These are phyloP conservation scores for Fusarium brachygibbosum DNA, from an alignment of 2,329 filamentous ascomycete species.

Conservation along the genomic window DNA sequence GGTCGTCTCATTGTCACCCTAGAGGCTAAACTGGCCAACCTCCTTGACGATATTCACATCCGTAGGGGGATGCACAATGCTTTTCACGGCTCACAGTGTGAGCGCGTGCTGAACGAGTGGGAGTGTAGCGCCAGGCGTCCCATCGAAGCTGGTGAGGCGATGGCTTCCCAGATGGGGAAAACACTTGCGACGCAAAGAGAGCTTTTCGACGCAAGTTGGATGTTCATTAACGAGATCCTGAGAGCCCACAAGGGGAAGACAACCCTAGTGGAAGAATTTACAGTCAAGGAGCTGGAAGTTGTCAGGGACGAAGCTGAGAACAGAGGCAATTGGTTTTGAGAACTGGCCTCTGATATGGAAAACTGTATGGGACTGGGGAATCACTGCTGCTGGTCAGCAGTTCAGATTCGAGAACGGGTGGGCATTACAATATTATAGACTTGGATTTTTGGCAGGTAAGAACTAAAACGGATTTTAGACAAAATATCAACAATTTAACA, in stretches of 20 bases:
- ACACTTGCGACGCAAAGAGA: constrained; percentile 12
- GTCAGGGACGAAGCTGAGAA: not conserved
- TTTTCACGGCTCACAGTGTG: constrained; percentile 27
- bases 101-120: constrained; percentile 35
- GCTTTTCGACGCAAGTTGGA: constrained; percentile 19
- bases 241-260: not conserved
- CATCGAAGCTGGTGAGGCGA: constrained; percentile 11
- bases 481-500: not conserved
- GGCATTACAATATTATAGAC: not conserved
- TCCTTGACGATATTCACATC: not conserved
- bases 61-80: constrained; percentile 8
- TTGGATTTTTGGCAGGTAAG: not conserved
- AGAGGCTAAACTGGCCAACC: not conserved
- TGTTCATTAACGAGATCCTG: constrained; percentile 12
- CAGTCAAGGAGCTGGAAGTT: not conserved
- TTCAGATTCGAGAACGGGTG: not conserved
- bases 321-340: not conserved
- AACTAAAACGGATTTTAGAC: not conserved
- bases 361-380: accelerated
- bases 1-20: constrained; percentile 20
- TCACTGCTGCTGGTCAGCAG: not conserved
- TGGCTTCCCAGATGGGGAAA: not conserved
- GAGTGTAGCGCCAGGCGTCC: constrained; percentile 18
- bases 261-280: not conserved
- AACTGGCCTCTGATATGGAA: not conserved